phyloP scores from a whole-genome alignment of 2,329 filamentous ascomycete genomes.

The Cladobotryum protrusum region DNA sequence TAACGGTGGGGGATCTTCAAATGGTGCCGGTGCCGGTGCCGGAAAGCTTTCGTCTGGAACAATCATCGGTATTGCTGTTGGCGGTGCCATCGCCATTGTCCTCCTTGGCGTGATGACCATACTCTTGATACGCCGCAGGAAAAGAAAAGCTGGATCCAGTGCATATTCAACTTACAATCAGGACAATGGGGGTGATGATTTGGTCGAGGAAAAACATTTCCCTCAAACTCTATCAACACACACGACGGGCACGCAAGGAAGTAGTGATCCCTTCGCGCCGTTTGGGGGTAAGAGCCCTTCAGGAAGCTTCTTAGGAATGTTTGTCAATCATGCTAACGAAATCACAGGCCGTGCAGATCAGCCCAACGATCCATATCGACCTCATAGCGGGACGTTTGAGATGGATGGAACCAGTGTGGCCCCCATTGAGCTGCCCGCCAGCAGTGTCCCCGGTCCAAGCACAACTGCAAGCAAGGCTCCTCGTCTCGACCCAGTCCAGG shows the following conservation, averaged over 20 bases:
- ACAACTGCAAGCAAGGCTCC: background rate
- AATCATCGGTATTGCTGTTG: constrained; percentile 29
- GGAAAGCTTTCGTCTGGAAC: constrained; percentile 21
- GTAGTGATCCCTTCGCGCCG: constrained; percentile 35
- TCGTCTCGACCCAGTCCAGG: constrained; percentile 10
- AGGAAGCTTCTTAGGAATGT: background rate
- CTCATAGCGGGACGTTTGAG: constrained; percentile 27
- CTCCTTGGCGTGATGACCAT: constrained; percentile 20
- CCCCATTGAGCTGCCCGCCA: constrained; percentile 29
- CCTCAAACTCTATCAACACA: constrained; percentile 21
- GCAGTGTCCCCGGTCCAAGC: constrained; percentile 11
- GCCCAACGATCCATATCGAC: constrained; percentile 20
- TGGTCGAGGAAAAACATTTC: constrained; percentile 23
- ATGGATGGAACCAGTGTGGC: constrained; percentile 30
- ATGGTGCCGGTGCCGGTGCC: constrained; percentile 3
- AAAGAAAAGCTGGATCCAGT: constrained; percentile 10
- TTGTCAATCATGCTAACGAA: background rate
- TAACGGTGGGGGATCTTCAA: background rate
- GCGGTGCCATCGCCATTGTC: constrained; percentile 21
- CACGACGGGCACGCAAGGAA: constrained; percentile 20
- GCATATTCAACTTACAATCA: constrained; percentile 4
- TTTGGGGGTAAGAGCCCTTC: constrained; percentile 36
- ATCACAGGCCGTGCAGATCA: constrained; percentile 29
- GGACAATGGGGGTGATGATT: constrained; percentile 13
- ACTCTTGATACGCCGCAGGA: constrained; percentile 18